Base-by-base conservation (phyloP, 805 yeast genomes). In the Nakazawaea pomicola region DNA sequence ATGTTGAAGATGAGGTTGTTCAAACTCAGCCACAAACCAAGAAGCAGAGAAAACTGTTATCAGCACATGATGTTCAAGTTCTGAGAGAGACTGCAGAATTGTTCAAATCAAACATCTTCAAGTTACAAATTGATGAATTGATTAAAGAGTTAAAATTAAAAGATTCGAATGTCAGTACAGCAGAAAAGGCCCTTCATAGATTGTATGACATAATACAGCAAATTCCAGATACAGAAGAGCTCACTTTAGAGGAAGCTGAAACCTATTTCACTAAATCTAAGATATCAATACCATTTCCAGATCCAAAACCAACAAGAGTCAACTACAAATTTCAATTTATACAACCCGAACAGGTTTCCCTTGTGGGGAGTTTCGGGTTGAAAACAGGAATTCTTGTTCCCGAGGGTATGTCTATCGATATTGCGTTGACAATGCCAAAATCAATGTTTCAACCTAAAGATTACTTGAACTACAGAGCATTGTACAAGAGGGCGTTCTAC, bases 1-100 rank as follows among this genome's bases (percentile, higher is more conserved):
- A 27, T 19, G 10, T 12, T 16, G 45, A 43, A 6, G 47, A 37
- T 4, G 40, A 33, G 2, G 25, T 29, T 6, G 40, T 29, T 6
- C 33, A 29, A 20, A 31, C 23, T 19, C 38, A 31, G 16, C 37
- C 29, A 18, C 31, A 31, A 21, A 29, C 43, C 4, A 43, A 43
- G 24, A 43, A 32, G 30, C 46, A 38, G 27, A 43, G 32, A 36
- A 57, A 60, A 38, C 67, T 68, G 48, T 53, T 78, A 18, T 65
- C 84, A 0, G 80, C 93, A 0, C 90, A 87, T 51, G 96, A 93
- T 44, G 79, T 91, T 34, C 96, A 91, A 53, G 74, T 84, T 2
- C 96, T 96, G 0, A 74, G 95, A 52, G 97, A 90, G 59, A 86
- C 97, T 1, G 93, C 95, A 1, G 97, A 90, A 59, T 65, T 91